Percentiles rank a stretch among this genome's conserved stretches.
Evolutionary conservation across 108 stramenopile species (phyloP).

Genomic region (Conticribra weissflogii): DNA sequence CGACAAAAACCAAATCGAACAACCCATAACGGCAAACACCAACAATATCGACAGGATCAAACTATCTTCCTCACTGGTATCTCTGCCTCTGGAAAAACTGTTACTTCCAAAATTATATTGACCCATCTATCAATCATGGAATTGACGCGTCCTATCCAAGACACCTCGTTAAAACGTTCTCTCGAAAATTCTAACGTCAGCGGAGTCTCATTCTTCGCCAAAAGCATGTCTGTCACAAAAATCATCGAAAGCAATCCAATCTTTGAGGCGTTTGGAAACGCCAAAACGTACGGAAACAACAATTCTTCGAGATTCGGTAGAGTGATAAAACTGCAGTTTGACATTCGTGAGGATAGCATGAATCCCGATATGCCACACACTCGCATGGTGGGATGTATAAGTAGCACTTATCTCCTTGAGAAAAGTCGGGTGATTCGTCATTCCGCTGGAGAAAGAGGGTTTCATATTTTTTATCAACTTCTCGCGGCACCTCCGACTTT

Average conservation of each 20-base stretch:
- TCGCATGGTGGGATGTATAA: constrained; percentile 71
- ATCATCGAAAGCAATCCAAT: constrained; percentile 92
- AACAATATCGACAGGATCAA: background rate
- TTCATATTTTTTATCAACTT: constrained; percentile 99
- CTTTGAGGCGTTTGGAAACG: constrained; percentile 93
- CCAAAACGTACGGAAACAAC: constrained; percentile 87
- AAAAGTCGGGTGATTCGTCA: constrained; percentile 93
- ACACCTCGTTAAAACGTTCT: background rate
- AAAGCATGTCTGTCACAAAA: constrained; percentile 52
- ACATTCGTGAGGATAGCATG: constrained; percentile 50
- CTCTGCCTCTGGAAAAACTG: background rate
- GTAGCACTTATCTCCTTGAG: constrained; percentile 94
- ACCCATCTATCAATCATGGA: background rate
- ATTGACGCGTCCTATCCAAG: background rate
- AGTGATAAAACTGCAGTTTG: constrained; percentile 85
- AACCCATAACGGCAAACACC: too few relatives aligned
- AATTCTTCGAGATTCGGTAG: constrained; percentile 92
- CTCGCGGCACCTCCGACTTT: constrained; percentile 81
- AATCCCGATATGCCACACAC: constrained; percentile 56
- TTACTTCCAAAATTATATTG: background rate
- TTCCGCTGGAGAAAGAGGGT: constrained; percentile 94
- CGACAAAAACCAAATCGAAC: too few relatives aligned
- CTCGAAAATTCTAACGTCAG: background rate
- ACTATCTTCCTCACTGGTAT: background rate
- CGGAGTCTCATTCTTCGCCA: constrained; percentile 28